Conservation (phyloP, 331 rosid genomes). For the Cydonia oblonga region DNA sequence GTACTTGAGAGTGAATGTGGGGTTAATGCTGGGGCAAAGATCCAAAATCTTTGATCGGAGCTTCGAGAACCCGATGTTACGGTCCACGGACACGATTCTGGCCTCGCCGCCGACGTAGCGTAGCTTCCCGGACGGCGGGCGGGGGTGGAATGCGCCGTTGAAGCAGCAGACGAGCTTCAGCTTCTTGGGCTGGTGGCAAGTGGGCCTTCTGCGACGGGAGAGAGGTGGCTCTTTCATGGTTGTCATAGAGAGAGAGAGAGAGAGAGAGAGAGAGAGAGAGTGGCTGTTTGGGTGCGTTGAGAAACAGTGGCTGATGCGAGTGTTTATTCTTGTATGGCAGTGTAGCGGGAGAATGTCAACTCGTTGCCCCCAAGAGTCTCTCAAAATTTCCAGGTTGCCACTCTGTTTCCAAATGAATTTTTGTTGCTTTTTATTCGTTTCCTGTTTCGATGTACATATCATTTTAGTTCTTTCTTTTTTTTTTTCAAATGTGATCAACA, state of each 20-base stretch:
- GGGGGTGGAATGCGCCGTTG: constrained; percentile 12
- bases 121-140: constrained; percentile 11
- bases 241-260: not conserved
- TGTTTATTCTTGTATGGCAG: not conserved
- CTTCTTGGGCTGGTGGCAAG: constrained; percentile 6
- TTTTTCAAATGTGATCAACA: no score
- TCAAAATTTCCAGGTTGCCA: constrained; percentile 4
- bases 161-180: constrained; percentile 22
- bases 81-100: constrained; percentile 21
- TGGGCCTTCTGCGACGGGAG: constrained; percentile 3
- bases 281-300: not conserved
- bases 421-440: not conserved
- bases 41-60: constrained; percentile 17
- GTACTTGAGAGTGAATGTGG: constrained; percentile 9
- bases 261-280: not conserved
- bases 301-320: not conserved
- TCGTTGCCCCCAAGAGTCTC: not conserved
- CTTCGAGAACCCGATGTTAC: constrained; percentile 3
- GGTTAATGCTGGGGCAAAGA: not conserved
- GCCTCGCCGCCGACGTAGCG: constrained; percentile 22
- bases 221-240: constrained; percentile 17
- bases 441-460: no score
- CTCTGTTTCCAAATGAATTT: not conserved
- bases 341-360: not conserved
- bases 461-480: no score